Base-by-base conservation (phyloP, 257 asterid genomes). In the Solanum bulbocastanum region DNA sequence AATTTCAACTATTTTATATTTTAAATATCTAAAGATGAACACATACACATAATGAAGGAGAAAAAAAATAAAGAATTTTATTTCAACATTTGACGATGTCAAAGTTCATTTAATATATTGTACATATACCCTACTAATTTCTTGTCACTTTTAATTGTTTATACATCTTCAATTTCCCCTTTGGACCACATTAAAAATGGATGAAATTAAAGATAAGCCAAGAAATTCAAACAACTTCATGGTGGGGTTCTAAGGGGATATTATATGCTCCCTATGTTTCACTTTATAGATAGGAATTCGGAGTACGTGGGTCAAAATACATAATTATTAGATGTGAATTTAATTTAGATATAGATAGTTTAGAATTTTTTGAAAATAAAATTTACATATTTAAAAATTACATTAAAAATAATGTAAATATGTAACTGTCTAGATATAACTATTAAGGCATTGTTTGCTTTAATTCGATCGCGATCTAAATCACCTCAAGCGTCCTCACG, bases 361-460 rank as follows among this genome's bases (percentile, higher is more conserved):
- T 71, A 16, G 4, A 33, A 15, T 15, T 33, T 33, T 9, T 10
- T 0, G 3, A 18, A 27, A 10, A 30, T 3, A 0, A 14, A 14
- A 32, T 69, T 69, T 30, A 69, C 0, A 32, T 69, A 16, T 69
- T 30, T 69, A 69, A 14, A 4, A 72, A 33, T 72, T 72, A 1
- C 2, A 71, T 33, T 4, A 8, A 4, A 71, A 20, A 2, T 18
- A 72, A 18, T 72, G 5, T 18, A 72, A 72, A 10, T 72, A 3
- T 18, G 6, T 15, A 14, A 2, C 1, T 4, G 1, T 4, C 11
- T 7, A 68, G 37, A 27, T 27, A 1, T 5, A 27, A 68, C 5
- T 27, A 0, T 27, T 3, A 27, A 5, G 10, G 0, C 14, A 68
- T 1, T 68, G 3, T 27, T 6, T 0, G 3, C 3, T 69, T 69